Percentiles rank a stretch among this genome's conserved stretches.
Evolutionary conservation across 2,329 filamentous ascomycete genomes (phyloP).

Genomic region (Ophiostoma pallidulum): DNA sequence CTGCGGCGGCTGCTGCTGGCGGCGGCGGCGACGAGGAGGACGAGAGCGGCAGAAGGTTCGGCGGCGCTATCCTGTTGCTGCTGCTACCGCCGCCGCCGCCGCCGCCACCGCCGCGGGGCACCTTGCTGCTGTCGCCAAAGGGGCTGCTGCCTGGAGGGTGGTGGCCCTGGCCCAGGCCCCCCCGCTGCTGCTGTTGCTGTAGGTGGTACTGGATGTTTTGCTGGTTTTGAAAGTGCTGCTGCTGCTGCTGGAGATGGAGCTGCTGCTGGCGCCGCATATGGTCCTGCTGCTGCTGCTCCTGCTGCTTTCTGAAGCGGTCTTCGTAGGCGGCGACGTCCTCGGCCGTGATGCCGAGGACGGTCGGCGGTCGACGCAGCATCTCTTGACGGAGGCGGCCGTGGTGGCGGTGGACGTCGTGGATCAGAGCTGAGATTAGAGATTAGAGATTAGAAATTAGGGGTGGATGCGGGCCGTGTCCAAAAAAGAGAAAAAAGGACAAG

Average conservation of each 20-base stretch:
- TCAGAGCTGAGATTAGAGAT: no score
- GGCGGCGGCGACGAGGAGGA: conserved; percentile 7
- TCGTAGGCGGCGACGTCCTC: conserved; percentile 65
- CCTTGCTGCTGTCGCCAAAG: background rate
- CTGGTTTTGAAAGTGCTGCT: background rate
- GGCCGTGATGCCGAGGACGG: conserved; percentile 56
- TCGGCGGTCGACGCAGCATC: conserved; percentile 48
- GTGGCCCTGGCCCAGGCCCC: background rate
- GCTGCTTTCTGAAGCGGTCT: conserved; percentile 36
- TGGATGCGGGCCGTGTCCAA: no score
- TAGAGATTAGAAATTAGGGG: no score
- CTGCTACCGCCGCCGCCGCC: background rate
- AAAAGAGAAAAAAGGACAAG: no score
- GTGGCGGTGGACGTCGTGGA: background rate
- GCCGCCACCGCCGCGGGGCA: background rate
- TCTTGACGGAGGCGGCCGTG: background rate
- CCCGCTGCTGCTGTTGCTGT: background rate
- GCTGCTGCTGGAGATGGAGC: conserved; percentile 8
- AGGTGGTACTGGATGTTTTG: background rate
- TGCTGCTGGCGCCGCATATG: conserved; percentile 3
- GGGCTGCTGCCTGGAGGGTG: no score
- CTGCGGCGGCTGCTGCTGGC: background rate
- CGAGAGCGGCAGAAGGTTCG: background rate
- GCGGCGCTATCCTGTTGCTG: background rate
- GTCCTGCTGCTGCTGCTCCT: conserved; percentile 9